Evolutionary conservation across 192 early-diverging fungal genomes (phyloP).

Genomic region (Chytriomyces hyalinus): DNA sequence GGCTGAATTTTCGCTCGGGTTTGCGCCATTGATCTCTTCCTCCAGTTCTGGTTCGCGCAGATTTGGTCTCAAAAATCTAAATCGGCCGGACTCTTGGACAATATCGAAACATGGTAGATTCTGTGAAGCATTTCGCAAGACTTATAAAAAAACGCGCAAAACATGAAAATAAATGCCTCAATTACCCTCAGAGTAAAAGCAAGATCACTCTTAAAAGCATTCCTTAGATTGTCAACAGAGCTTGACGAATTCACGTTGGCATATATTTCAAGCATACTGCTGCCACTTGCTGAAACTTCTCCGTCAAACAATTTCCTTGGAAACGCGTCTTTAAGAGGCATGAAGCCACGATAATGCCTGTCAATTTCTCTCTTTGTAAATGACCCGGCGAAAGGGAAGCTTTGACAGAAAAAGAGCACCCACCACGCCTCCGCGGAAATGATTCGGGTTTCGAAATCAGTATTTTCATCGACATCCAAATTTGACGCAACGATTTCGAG

Average conservation of each 20-base stretch:
- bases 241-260: not conserved
- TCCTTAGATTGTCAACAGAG: too few species aligned
- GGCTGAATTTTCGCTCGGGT: too few species aligned
- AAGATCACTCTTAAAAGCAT: too few species aligned
- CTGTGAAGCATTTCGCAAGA: too few species aligned
- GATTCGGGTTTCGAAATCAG: not conserved
- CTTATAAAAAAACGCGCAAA: too few species aligned
- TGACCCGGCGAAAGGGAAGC: not conserved
- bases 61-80: too few species aligned
- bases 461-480: not conserved
- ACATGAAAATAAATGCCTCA: too few species aligned
- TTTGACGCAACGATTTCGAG: not conserved
- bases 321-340: constrained; percentile 24
- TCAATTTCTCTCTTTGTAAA: not conserved
- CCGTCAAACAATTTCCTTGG: constrained; percentile 29
- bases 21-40: too few species aligned
- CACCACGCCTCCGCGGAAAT: not conserved
- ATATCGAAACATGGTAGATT: too few species aligned
- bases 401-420: not conserved
- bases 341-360: constrained; percentile 33
- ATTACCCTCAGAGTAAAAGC: too few species aligned
- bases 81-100: too few species aligned
- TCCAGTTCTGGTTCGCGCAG: too few species aligned
- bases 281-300: not conserved
- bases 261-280: constrained; percentile 10